Base-by-base conservation (phyloP, 495 filamentous ascomycete genomes). In the Mytilinidion resinicola region DNA sequence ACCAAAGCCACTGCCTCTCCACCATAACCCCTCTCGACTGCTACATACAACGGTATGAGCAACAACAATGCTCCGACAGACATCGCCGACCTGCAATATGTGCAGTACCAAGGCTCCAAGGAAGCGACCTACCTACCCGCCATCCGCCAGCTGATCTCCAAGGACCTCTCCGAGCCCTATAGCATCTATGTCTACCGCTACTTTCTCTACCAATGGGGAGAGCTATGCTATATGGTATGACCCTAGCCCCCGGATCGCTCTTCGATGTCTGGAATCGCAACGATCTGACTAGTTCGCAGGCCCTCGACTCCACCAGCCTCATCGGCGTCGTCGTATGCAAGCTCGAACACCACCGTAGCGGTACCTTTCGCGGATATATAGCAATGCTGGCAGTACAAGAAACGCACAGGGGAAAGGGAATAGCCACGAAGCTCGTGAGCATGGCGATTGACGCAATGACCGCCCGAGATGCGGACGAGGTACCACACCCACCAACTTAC, bases 121-220 rank as follows among this genome's bases (percentile, higher is more conserved):
- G 95, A 97, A 68, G 81, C 84, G 36, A 73, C 81, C 49, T 95
- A 93, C 64, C 84, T 97, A 44, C 82, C 90, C 46, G 82, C 88
- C 20, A 97, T 99, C 74, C 83, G 95, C 52, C 83, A 90, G 55
- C 73, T 99, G 67, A 99, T 99, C 69, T 95, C 91, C 30, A 93
- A 92, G 59, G 95, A 97, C 69, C 83, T 99, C 30, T 96, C 92
- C 57, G 95, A 99, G 69, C 95, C 95, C 1, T 99, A 99, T 74
- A 97, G 93, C 74, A 96, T 99, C 69, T 99, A 97, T 74, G 95
- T 99, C 50, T 99, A 97, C 75, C 83, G 95, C 30, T 99, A 97
- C 76, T 99, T 99, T 68, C 78, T 99, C 15, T 96, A 93, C 70
- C 89, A 96, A 83, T 99, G 95, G 95, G 89, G 88, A 17, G 85